Evolutionary conservation across 768 basidiomycete genomes (phyloP).

Genomic region (Suillus luteus): DNA sequence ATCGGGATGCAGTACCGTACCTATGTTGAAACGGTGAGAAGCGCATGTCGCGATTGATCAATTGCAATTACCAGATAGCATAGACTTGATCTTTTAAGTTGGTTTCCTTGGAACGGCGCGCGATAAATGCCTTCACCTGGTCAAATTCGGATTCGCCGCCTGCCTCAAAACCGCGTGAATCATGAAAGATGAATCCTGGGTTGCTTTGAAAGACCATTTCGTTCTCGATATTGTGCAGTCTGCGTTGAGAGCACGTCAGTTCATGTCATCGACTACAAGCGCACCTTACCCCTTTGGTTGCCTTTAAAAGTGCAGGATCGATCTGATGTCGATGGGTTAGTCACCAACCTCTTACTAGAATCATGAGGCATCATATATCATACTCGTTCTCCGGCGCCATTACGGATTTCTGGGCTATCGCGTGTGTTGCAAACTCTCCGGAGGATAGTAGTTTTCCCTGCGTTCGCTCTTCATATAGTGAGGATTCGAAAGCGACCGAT

Average conservation of each 20-base stretch:
- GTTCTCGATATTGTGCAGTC: conserved; percentile 8
- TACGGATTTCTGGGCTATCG: conserved; percentile 33
- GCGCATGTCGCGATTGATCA: not conserved
- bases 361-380: too few species aligned
- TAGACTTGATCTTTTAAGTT: conserved; percentile 26
- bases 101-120: not conserved
- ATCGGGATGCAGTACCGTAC: conserved; percentile 45
- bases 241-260: conserved; percentile 17
- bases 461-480: conserved; percentile 41
- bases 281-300: conserved; percentile 1
- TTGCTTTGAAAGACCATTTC: not conserved
- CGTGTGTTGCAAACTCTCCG: conserved; percentile 39
- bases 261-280: not conserved
- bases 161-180: not conserved
- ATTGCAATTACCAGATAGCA: conserved; percentile 37
- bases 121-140: not conserved
- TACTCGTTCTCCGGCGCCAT: conserved; percentile 12
- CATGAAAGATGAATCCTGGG: not conserved
- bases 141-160: not conserved
- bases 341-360: not conserved
- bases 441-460: conserved; percentile 44
- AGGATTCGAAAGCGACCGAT: conserved; percentile 38
- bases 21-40: conserved; percentile 24
- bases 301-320: not conserved
- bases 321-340: conserved; percentile 9